phyloP scores from a whole-genome alignment of 2,329 filamentous ascomycete genomes.

The Ophiostoma tasmaniense region DNA sequence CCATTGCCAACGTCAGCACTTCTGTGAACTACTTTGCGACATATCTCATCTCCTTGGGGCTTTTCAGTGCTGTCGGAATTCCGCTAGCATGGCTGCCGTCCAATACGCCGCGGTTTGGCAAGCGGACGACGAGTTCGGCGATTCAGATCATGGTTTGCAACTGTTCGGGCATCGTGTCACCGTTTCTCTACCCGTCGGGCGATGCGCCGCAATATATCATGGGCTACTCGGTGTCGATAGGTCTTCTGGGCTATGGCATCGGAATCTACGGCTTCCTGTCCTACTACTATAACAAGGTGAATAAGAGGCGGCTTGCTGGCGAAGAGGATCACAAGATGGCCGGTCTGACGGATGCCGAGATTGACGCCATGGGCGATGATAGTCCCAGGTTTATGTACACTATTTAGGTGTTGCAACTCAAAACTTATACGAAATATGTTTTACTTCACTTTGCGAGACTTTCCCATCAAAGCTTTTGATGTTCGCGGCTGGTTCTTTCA shows the following conservation, averaged over 20 bases:
- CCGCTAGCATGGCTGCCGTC: slow-evolving; percentile 53
- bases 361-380: slow-evolving; percentile 9
- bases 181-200: slow-evolving; percentile 8
- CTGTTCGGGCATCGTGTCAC: slow-evolving; percentile 14
- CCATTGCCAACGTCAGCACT: slow-evolving; percentile 39
- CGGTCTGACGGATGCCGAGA: slow-evolving; percentile 13
- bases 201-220: slow-evolving; percentile 11
- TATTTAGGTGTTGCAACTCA: not conserved
- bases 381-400: slow-evolving; percentile 12
- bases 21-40: slow-evolving; percentile 55
- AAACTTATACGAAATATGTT: no score
- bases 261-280: slow-evolving; percentile 6
- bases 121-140: slow-evolving; percentile 39
- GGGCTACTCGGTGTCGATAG: slow-evolving; percentile 13
- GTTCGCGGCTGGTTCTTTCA: no score
- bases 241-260: slow-evolving; percentile 2
- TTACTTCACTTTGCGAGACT: no score
- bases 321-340: slow-evolving; percentile 10
- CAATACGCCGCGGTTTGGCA: slow-evolving; percentile 67
- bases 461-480: no score
- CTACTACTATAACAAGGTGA: not conserved
- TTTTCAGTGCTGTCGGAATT: slow-evolving; percentile 54
- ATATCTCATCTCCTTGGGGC: slow-evolving; percentile 63
- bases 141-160: slow-evolving; percentile 19
- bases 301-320: not conserved